Evolutionary conservation across 2,329 filamentous ascomycete species (phyloP), one percentile per base, ranked within the genome.

Genomic region (Colletotrichum truncatum): DNA sequence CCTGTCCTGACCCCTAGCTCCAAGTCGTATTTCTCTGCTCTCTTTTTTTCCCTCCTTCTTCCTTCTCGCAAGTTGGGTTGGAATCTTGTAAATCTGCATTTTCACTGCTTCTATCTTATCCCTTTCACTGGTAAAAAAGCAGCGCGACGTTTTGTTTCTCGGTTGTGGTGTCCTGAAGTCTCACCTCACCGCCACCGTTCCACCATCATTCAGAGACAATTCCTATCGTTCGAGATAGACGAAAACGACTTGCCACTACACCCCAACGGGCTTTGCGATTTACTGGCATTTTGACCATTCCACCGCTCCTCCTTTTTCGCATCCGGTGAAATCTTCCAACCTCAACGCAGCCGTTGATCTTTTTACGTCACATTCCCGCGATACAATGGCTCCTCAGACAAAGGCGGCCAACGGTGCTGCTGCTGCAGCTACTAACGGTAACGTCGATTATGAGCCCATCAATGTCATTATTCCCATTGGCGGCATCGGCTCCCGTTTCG

Each of bases 391-490:
- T 32, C 45, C 63, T 11, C 41, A 46, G 30, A 53, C 51, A 39
- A 64, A 57, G 25, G 7, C 58, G 11, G 41, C 63, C 57, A 66
- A 66, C 59, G 64, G 63, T 53, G 41, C 41, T 16, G 34, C 54
- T 48, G 54, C 57, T n/a, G 26, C 57, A n/a, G n/a, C n/a, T 16
- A 61, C 45, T n/a, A 48, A 38, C 53, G 54, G 52, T 41, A 30
- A 51, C 38, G n/a, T 51, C 30, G 55, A 67, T 41, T 52, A 66
- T 18, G 60, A 70, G 39, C 69, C 72, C 38, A 69, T 75, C 58
- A 75, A 75, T 45, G 67, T 75, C 48, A 74, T 75, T 64, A 71
- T 75, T 11, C 74, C 74, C 14, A 75, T 75, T 26, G 74, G 74
- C 28, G 73, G 74, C 38, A 71, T 75, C 23, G 74, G 74, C 25